Evolutionary conservation across 768 basidiomycete species (phyloP).

Genomic region (Psilocybe sp.): DNA sequence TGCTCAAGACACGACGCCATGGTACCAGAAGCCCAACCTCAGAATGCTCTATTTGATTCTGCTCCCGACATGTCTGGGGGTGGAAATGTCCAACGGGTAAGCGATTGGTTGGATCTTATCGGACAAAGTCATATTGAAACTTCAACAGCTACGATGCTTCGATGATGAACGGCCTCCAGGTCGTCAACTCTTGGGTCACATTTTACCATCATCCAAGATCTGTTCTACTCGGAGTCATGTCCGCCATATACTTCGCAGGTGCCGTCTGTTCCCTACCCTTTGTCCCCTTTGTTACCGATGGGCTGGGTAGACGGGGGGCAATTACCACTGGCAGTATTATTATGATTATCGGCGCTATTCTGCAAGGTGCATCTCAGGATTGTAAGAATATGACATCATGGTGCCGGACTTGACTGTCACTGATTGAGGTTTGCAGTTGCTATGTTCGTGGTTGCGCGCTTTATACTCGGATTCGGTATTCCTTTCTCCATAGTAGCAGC

Average conservation of each 20-base stretch:
- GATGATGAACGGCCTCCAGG: conserved; percentile 63
- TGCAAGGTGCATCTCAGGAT: conserved; percentile 46
- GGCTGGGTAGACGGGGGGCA: conserved; percentile 46
- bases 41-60: conserved; percentile 52
- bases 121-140: not conserved
- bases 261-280: conserved; percentile 53
- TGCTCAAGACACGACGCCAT: conserved; percentile 49
- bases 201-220: conserved; percentile 57
- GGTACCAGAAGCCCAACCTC: conserved; percentile 63
- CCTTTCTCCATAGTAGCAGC: conserved; percentile 65
- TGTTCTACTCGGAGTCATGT: conserved; percentile 53
- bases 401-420: not conserved
- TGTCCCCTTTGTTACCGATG: conserved; percentile 49
- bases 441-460: conserved; percentile 57
- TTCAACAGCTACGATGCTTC: conserved; percentile 49
- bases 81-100: conserved; percentile 61
- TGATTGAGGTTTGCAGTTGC: conserved; percentile 33
- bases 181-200: conserved; percentile 52
- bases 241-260: conserved; percentile 58
- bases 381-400: conserved; percentile 29
- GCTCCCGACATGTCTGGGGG: conserved; percentile 58
- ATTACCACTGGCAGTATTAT: conserved; percentile 50
- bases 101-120: conserved; percentile 7
- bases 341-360: conserved; percentile 44
- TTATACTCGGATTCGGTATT: conserved; percentile 59